These are phyloP conservation scores for Candida tibetensis DNA, from an alignment of 805 yeast species.

Conservation along the genomic window DNA sequence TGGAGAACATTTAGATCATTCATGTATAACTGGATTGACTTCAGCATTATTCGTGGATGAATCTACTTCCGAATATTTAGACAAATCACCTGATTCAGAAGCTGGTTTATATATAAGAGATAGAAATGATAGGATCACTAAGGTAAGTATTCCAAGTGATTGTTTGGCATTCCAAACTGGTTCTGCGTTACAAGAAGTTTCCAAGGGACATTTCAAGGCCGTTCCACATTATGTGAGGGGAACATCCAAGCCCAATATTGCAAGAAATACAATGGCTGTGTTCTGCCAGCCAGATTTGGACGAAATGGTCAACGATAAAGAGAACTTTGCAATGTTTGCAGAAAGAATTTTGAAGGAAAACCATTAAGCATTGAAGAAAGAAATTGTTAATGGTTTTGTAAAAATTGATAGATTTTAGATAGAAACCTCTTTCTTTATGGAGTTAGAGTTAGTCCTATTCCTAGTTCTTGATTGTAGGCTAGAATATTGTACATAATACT, in stretches of 20 bases:
- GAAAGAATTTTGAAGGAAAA: slow-evolving; percentile 38
- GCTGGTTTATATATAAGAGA: slow-evolving; percentile 52
- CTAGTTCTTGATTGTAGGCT: no score
- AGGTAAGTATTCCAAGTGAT: slow-evolving; percentile 53
- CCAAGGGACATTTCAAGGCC: slow-evolving; percentile 49
- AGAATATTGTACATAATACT: no score
- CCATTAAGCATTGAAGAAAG: slow-evolving; percentile 24
- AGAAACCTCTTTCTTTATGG: no score
- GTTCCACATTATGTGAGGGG: slow-evolving; percentile 59
- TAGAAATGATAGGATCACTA: slow-evolving; percentile 42
- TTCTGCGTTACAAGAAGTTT: slow-evolving; percentile 50
- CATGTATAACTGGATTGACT: slow-evolving; percentile 58
- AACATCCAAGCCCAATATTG: slow-evolving; percentile 29
- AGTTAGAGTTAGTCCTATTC: no score
- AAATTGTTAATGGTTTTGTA: background rate
- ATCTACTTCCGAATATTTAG: slow-evolving; percentile 22
- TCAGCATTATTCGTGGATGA: slow-evolving; percentile 52
- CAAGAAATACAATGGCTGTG: slow-evolving; percentile 58
- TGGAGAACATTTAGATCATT: slow-evolving; percentile 60
- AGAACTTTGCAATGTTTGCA: slow-evolving; percentile 51
- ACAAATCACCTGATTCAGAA: slow-evolving; percentile 39
- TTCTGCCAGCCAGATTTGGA: slow-evolving; percentile 60
- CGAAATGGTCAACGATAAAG: slow-evolving; percentile 42
- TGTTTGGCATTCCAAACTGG: slow-evolving; percentile 64
- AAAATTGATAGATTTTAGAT: no score